Percentiles rank a stretch among this genome's conserved stretches.
phyloP scores from a whole-genome alignment of 1,284 basidiomycete species.

The Ganoderma lucidum region DNA sequence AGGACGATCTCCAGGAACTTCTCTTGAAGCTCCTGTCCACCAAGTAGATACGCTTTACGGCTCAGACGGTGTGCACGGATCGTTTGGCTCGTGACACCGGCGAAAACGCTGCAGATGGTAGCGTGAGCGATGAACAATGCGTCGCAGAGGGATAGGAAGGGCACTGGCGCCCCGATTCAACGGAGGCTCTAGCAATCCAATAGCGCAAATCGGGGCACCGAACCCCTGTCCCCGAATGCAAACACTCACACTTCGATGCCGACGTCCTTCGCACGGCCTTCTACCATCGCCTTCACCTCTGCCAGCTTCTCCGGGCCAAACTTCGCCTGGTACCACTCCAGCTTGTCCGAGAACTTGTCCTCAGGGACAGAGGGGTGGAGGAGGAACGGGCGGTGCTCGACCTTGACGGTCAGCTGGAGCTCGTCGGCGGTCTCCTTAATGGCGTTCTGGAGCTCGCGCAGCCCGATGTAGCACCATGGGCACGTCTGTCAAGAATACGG shows the following conservation, averaged over 20 bases:
- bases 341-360: constrained; percentile 54
- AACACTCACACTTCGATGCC: constrained; percentile 71
- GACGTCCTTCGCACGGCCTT: constrained; percentile 61
- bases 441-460: constrained; percentile 75
- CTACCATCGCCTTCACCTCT: constrained; percentile 55
- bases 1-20: constrained; percentile 67
- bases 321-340: constrained; percentile 58
- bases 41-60: constrained; percentile 72
- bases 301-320: constrained; percentile 67
- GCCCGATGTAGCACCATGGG: constrained; percentile 78
- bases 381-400: constrained; percentile 81
- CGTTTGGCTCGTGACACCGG: constrained; percentile 71
- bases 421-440: constrained; percentile 50
- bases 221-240: background rate
- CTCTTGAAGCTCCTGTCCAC: constrained; percentile 70
- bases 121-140: background rate
- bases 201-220: background rate
- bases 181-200: background rate
- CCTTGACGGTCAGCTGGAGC: constrained; percentile 67
- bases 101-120: constrained; percentile 49
- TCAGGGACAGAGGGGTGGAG: constrained; percentile 60
- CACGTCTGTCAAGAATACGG: constrained; percentile 57
- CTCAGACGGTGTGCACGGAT: constrained; percentile 77
- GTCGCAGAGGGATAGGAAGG: background rate
- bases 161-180: background rate